A percentile compares a stretch with the other conserved stretches of the same genome.
Conservation (phyloP, 164 flowering plant species). For the Chimonanthus praecox region DNA sequence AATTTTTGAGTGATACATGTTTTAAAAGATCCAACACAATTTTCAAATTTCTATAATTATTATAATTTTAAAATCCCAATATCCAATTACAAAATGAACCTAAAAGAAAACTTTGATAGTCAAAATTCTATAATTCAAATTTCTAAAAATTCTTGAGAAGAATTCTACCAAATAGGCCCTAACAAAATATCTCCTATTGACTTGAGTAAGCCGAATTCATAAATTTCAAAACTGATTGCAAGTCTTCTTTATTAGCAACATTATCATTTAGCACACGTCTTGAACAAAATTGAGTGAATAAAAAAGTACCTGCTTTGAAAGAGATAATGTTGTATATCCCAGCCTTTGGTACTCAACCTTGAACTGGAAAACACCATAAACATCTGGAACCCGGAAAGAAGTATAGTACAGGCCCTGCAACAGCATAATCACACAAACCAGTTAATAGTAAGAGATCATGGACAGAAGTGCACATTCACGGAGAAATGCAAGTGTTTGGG, state of each 20-base stretch:
- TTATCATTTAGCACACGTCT: not conserved
- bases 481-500: not conserved
- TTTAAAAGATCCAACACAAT: too few species aligned
- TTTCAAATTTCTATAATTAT: too few species aligned
- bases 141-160: too few species aligned
- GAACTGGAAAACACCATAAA: constrained; percentile 98
- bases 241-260: not conserved
- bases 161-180: too few species aligned
- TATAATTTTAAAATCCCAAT: too few species aligned
- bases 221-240: not conserved
- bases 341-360: constrained; percentile 93
- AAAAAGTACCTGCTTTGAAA: constrained; percentile 90
- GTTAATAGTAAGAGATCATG: not conserved
- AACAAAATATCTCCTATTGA: not conserved
- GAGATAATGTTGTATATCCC: constrained; percentile 77
- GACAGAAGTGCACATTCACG: not conserved
- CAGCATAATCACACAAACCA: constrained; percentile 9
- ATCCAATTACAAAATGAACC: too few species aligned
- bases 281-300: not conserved
- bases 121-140: too few species aligned
- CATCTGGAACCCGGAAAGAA: constrained; percentile 93
- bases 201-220: not conserved
- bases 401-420: constrained; percentile 74
- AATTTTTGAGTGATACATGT: too few species aligned
- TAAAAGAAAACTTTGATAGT: too few species aligned